Percentiles rank a stretch among this genome's conserved stretches.
These are phyloP conservation scores for Dothidotthia symphoricarpi DNA, from an alignment of 2,329 filamentous ascomycete species.

Conservation along the genomic window DNA sequence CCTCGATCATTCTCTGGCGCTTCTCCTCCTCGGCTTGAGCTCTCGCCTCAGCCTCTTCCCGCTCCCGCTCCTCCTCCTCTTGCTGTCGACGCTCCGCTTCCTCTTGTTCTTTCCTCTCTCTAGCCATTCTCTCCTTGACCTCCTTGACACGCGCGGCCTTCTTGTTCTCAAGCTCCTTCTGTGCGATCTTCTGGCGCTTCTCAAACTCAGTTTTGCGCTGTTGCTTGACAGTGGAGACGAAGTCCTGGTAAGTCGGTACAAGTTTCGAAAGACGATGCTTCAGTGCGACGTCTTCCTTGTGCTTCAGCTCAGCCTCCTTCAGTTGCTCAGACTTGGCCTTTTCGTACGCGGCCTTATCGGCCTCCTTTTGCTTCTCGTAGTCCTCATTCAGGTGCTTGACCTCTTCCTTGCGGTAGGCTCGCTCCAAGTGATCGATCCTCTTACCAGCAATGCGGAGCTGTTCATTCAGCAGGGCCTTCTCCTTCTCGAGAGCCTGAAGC, in stretches of 20 bases:
- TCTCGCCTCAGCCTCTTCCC: slow-evolving; percentile 82
- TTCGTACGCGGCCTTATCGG: slow-evolving; percentile 78
- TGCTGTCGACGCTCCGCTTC: slow-evolving; percentile 73
- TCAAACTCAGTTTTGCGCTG: slow-evolving; percentile 94
- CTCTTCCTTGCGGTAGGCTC: slow-evolving; percentile 94
- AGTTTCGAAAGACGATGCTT: slow-evolving; percentile 89
- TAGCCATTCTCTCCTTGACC: slow-evolving; percentile 75
- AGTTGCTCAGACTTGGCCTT: slow-evolving; percentile 73
- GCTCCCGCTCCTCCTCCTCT: slow-evolving; percentile 82
- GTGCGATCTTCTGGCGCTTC: slow-evolving; percentile 84
- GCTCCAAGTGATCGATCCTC: slow-evolving; percentile 94
- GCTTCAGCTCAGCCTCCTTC: slow-evolving; percentile 77
- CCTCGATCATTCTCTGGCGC: slow-evolving; percentile 69
- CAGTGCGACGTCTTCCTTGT: slow-evolving; percentile 86
- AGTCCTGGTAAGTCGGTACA: slow-evolving; percentile 78
- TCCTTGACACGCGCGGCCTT: slow-evolving; percentile 87
- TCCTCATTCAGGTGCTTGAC: slow-evolving; percentile 85
- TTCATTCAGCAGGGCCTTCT: slow-evolving; percentile 95
- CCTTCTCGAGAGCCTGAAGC: slow-evolving; percentile 90
- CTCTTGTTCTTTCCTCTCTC: slow-evolving; percentile 80
- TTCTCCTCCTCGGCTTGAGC: slow-evolving; percentile 76
- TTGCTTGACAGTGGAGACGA: slow-evolving; percentile 78
- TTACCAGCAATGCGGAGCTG: slow-evolving; percentile 89
- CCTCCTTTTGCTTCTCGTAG: slow-evolving; percentile 77
- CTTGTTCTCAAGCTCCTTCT: slow-evolving; percentile 89